phyloP scores from a whole-genome alignment of 176 grass and related monocot species.

The Luzula sylvatica region DNA sequence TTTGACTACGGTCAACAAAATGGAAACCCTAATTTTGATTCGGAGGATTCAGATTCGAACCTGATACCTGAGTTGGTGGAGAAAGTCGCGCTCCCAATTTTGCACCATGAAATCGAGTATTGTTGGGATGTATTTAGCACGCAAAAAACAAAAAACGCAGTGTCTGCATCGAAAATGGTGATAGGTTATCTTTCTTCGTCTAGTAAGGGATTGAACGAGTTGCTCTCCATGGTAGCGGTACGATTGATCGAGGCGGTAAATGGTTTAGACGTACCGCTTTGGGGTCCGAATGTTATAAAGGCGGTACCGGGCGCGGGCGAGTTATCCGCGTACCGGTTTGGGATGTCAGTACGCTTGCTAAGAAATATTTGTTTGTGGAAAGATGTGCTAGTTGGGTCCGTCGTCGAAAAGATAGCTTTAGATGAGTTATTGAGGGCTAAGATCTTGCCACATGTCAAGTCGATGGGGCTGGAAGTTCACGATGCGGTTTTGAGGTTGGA shows the following conservation, averaged over 20 bases:
- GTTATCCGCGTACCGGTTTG: constrained; percentile 71
- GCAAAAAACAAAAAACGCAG: constrained; percentile 47
- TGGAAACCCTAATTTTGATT: constrained; percentile 11
- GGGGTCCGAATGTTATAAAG: constrained; percentile 66
- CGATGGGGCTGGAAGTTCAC: constrained; percentile 66
- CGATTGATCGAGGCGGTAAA: constrained; percentile 55
- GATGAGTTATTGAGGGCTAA: constrained; percentile 63
- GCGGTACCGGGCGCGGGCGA: constrained; percentile 60
- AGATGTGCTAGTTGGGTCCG: constrained; percentile 46
- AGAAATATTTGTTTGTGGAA: constrained; percentile 89
- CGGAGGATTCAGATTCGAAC: constrained; percentile 42
- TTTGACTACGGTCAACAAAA: constrained; percentile 45
- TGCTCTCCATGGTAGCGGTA: constrained; percentile 41
- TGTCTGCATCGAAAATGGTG: constrained; percentile 52
- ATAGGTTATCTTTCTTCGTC: constrained; percentile 51
- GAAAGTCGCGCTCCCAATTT: constrained; percentile 91
- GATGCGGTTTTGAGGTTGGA: constrained; percentile 66
- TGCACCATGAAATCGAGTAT: constrained; percentile 74
- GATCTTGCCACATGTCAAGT: constrained; percentile 84
- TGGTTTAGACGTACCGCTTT: constrained; percentile 54
- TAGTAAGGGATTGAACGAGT: constrained; percentile 51
- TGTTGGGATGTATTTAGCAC: constrained; percentile 91
- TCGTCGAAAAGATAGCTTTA: constrained; percentile 83
- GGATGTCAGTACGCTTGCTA: constrained; percentile 66
- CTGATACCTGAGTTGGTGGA: constrained; percentile 61